Conservation (phyloP, 2,329 filamentous ascomycete species). For the Bipolaris cookei region DNA sequence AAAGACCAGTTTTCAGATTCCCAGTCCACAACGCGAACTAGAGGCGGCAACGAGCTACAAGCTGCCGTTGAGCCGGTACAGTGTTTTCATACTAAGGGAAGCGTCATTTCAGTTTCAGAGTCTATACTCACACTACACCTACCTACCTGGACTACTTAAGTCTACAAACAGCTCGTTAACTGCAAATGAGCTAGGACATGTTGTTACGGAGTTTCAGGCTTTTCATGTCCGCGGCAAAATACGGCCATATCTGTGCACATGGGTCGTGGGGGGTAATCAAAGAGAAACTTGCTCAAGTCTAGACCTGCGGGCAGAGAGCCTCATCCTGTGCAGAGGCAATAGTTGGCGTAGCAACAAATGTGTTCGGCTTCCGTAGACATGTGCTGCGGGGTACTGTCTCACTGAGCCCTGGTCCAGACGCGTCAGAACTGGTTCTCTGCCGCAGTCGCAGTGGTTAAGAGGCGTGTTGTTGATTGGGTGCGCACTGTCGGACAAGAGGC, state of each 20-base stretch:
- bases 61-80: not conserved
- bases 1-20: too few relatives aligned
- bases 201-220: too few relatives aligned
- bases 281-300: not conserved
- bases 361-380: not conserved
- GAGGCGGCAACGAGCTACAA: not conserved
- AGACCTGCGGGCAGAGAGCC: not conserved
- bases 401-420: not conserved
- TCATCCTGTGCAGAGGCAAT: not conserved
- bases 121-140: too few relatives aligned
- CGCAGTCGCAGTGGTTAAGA: not conserved
- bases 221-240: too few relatives aligned
- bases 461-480: not conserved
- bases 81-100: too few relatives aligned
- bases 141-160: too few relatives aligned
- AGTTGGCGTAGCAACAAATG: not conserved
- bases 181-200: too few relatives aligned
- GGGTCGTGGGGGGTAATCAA: not conserved
- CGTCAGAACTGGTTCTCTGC: not conserved
- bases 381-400: not conserved
- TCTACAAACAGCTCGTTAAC: too few relatives aligned
- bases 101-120: too few relatives aligned
- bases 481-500: not conserved
- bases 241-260: not conserved
- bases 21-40: not conserved